phyloP scores from a whole-genome alignment of 75 land plant species.

The Pinus tabuliformis region DNA sequence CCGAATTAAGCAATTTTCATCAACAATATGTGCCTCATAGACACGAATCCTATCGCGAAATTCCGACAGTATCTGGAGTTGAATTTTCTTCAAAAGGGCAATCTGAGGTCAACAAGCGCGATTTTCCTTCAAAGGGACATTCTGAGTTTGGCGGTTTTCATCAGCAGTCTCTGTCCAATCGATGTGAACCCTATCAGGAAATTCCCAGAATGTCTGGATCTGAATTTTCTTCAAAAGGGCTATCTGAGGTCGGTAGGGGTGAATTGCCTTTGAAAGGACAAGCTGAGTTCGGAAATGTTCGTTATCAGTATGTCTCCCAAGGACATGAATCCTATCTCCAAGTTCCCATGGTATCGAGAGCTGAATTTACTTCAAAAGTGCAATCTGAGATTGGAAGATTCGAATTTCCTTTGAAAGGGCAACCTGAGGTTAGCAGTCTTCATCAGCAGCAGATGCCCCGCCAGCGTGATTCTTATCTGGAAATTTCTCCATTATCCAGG shows the following conservation, averaged over 20 bases:
- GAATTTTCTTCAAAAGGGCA: constrained; percentile 5
- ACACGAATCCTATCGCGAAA: not conserved
- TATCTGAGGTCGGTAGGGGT: not conserved
- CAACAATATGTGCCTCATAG: not conserved
- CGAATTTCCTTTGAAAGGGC: not conserved
- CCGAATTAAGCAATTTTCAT: not conserved
- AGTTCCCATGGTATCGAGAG: not conserved
- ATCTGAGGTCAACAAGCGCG: not conserved
- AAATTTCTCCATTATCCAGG: too few relatives aligned
- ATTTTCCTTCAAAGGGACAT: not conserved
- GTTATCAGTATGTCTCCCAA: too few relatives aligned
- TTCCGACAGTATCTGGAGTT: not conserved
- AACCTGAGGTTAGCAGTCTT: not conserved
- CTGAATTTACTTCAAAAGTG: constrained; percentile 4
- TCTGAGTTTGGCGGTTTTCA: constrained; percentile 3
- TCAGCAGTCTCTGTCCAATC: not conserved
- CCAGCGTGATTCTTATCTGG: too few relatives aligned
- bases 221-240: not conserved
- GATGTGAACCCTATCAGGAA: not conserved
- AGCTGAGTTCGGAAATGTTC: not conserved
- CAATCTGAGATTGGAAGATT: not conserved
- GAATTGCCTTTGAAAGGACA: not conserved
- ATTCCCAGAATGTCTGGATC: too few relatives aligned
- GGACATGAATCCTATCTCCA: not conserved
- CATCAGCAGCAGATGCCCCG: not conserved